Percentiles rank a stretch among this genome's conserved stretches.
Conservation (phyloP, 2,329 filamentous ascomycete genomes). For the Tolypocladium amazonense region DNA sequence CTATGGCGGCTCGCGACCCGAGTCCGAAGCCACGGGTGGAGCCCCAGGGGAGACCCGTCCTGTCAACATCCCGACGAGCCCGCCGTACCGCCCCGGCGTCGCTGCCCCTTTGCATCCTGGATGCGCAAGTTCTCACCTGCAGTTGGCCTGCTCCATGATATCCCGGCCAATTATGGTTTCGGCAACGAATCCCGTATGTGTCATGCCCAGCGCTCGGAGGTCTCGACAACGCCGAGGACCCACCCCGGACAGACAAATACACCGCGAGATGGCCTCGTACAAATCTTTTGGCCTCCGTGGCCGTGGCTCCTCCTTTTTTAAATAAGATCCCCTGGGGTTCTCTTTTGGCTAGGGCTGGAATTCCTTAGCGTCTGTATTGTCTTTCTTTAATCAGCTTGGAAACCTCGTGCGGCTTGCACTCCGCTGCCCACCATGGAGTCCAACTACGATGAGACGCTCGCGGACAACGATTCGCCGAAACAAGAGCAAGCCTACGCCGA, state of each 20-base stretch:
- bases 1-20: neutral
- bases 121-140: neutral
- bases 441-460: conserved; percentile 12
- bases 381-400: neutral
- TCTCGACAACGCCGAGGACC: neutral
- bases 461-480: conserved; percentile 9
- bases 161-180: neutral
- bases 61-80: neutral
- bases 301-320: neutral
- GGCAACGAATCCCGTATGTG: neutral
- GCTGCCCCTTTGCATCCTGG: neutral
- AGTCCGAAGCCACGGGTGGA: neutral
- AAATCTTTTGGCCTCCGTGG: neutral
- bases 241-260: neutral
- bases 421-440: conserved; percentile 14
- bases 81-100: neutral
- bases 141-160: neutral
- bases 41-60: neutral
- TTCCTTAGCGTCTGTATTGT: neutral
- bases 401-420: neutral
- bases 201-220: neutral
- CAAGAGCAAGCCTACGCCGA: conserved; percentile 5
- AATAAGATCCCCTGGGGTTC: too few relatives aligned
- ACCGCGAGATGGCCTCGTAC: neutral
- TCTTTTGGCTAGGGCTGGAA: neutral